Evolutionary conservation across 176 grass and related monocot genomes (phyloP).

Genomic region (Eleusine coracana): DNA sequence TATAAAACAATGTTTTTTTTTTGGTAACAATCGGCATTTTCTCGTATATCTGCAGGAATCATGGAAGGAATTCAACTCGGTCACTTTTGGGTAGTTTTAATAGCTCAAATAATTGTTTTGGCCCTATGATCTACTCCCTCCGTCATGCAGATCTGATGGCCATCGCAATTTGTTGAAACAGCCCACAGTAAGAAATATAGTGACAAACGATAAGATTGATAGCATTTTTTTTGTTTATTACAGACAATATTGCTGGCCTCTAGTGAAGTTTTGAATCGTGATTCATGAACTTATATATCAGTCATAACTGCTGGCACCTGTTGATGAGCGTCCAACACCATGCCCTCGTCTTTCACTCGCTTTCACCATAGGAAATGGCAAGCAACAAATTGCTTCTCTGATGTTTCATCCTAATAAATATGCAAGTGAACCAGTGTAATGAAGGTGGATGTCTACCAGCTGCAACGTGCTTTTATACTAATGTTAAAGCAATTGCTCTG

Average conservation of each 20-base stretch:
- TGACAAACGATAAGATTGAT: not conserved
- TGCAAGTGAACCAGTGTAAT: no score
- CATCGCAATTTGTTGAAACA: not conserved
- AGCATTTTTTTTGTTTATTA: not conserved
- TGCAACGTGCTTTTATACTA: not conserved
- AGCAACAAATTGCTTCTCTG: not conserved
- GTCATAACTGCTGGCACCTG: not conserved
- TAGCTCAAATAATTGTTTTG: conserved; percentile 3
- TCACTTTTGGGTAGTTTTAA: conserved; percentile 55
- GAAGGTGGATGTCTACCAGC: no score
- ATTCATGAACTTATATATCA: not conserved
- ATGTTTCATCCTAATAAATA: not conserved
- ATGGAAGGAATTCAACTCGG: conserved; percentile 86
- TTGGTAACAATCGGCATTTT: not conserved
- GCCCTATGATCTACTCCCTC: not conserved
- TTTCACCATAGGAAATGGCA: not conserved
- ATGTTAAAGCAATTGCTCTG: not conserved
- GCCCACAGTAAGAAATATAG: not conserved
- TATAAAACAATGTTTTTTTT: not conserved
- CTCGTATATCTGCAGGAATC: conserved; percentile 61
- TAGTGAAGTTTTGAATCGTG: not conserved
- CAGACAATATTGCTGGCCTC: not conserved
- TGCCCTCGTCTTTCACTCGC: not conserved
- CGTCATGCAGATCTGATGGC: not conserved
- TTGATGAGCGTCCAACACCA: not conserved